Base-by-base conservation (phyloP, 306 rosid species). In the Vachellia pachyceras region DNA sequence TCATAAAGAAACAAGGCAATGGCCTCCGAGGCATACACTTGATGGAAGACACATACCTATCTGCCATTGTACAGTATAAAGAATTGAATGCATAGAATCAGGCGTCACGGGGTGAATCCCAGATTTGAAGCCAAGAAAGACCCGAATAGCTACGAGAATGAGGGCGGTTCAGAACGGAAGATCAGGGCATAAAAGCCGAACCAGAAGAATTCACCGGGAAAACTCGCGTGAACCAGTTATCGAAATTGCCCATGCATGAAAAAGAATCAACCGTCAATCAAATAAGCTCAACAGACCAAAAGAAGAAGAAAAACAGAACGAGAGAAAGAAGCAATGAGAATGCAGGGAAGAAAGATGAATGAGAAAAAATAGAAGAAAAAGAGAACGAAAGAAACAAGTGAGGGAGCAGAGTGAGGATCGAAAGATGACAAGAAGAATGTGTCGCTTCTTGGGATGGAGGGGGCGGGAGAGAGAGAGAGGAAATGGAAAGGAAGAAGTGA, bases 21-120 rank as follows among this genome's bases (percentile, higher is more conserved):
- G 88, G 83, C 35, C 86, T 89, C n/a, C 94, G 77, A 69, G 91
- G 85, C 86, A 82, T 35, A 47, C 85, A 79, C 79, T 82, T 82
- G 6, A 81, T 49, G 52, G 90, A 77, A 3, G 81, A 17, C 69
- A 55, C 79, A 72, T 76, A 83, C 73, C 78, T 88, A 71, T 89
- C 97, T 3, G 66, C 82, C 94, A 93, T 93, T 82, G 79, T 68
- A 41, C 73, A 60, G 18, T 36, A 73, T 68, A 37, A 77, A 50
- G 76, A 9, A 41, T 40, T 84, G 78, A 72, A 72, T 10, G 0
- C 46, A 2, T 36, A 71, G 54, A 47, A 47, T 46, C 46, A 12
- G 50, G 15, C 3, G 14, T 10, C 12, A 50, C n/a, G 6, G 15
- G n/a, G 55, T 49, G 15, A 13, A 49, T 49, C 55, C 55, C 55